A percentile compares a stretch with the other conserved stretches of the same genome.
These are phyloP conservation scores for Coprinopsis sp. DNA, from an alignment of 768 basidiomycete species.

Conservation along the genomic window DNA sequence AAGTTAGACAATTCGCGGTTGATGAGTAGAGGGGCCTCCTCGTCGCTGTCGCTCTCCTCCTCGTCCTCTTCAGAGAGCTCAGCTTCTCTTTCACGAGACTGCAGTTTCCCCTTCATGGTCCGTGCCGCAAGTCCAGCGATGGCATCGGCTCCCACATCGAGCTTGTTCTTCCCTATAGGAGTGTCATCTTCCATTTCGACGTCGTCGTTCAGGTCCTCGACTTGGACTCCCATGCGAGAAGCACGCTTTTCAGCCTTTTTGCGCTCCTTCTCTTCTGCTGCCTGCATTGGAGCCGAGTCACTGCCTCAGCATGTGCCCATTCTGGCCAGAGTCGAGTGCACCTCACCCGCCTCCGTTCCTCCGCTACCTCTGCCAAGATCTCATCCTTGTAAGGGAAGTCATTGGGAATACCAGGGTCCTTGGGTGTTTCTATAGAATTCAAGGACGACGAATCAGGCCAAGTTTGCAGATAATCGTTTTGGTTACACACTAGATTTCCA, in stretches of 20 bases:
- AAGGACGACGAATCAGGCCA: background rate
- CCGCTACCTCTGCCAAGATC: constrained; percentile 85
- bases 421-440: constrained; percentile 59
- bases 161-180: constrained; percentile 29
- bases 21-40: constrained; percentile 55
- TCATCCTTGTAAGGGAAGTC: constrained; percentile 93
- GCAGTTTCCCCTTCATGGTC: constrained; percentile 30
- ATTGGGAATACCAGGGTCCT: constrained; percentile 92
- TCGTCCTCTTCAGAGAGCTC: too few relatives aligned
- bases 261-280: constrained; percentile 69
- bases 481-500: constrained; percentile 81
- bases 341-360: constrained; percentile 69
- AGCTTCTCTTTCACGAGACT: constrained; percentile 24
- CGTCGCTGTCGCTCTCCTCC: constrained; percentile 37
- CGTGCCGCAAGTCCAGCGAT: constrained; percentile 45
- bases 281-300: constrained; percentile 34
- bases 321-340: background rate
- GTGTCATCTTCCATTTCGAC: constrained; percentile 25
- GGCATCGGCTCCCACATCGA: constrained; percentile 48
- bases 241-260: constrained; percentile 56
- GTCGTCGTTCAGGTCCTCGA: constrained; percentile 25
- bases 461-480: constrained; percentile 5
- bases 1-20: constrained; percentile 62
- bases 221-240: constrained; percentile 19
- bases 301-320: background rate